Percentiles rank a stretch among this genome's conserved stretches.
Conservation (phyloP, 2,329 filamentous ascomycete species). For the Exophiala sp. region DNA sequence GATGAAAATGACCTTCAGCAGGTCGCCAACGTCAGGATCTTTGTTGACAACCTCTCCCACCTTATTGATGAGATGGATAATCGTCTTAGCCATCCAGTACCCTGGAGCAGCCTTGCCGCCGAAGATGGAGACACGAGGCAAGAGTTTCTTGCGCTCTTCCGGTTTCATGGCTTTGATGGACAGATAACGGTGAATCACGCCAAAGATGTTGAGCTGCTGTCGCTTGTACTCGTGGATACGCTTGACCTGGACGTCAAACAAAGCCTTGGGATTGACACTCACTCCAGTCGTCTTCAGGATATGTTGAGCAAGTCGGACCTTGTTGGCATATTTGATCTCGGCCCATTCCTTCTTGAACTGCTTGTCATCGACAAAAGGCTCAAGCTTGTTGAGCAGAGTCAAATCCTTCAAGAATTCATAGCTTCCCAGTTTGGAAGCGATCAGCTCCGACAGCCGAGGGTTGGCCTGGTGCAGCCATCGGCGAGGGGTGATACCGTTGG, state of each 20-base stretch:
- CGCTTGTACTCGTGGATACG: conserved; percentile 99
- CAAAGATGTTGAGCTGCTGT: conserved; percentile 98
- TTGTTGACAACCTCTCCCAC: conserved; percentile 88
- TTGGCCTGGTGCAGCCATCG: conserved; percentile 98
- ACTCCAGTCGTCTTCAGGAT: conserved; percentile 78
- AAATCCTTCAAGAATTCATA: conserved; percentile 85
- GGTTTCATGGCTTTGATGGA: conserved; percentile 77
- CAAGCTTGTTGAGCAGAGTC: conserved; percentile 77
- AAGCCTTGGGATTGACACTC: conserved; percentile 74
- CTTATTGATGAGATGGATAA: conserved; percentile 92
- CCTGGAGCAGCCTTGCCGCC: conserved; percentile 96
- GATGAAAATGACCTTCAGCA: conserved; percentile 94
- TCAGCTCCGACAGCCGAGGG: conserved; percentile 81
- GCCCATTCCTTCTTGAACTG: conserved; percentile 91
- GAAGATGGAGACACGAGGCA: conserved; percentile 88
- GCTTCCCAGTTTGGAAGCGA: conserved; percentile 80
- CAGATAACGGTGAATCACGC: conserved; percentile 90
- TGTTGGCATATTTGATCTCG: conserved; percentile 95
- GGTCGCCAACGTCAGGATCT: conserved; percentile 82
- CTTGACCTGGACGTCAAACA: conserved; percentile 98
- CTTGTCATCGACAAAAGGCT: conserved; percentile 76
- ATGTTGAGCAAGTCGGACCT: conserved; percentile 82
- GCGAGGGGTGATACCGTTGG: conserved; percentile 92
- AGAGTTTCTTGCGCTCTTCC: conserved; percentile 78
- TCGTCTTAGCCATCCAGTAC: conserved; percentile 99